Conservation (phyloP, 805 yeast species). For the Limtongozyma cylindracea region DNA sequence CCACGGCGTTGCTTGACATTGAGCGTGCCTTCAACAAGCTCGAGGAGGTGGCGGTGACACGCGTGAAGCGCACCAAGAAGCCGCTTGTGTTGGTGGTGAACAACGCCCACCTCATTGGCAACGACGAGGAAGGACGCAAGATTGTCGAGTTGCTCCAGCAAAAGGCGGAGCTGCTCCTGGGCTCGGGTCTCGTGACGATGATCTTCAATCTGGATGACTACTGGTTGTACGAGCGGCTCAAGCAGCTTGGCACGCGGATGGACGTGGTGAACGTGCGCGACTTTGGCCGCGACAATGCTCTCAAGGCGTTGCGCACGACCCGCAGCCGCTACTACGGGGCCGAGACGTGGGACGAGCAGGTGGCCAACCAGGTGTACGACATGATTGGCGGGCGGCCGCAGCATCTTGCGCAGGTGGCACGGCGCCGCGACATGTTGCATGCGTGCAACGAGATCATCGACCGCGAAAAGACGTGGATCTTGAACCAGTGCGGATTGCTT, state of each 20-base stretch:
- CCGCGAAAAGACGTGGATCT: slow-evolving; percentile 64
- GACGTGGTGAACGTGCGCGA: slow-evolving; percentile 51
- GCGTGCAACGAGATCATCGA: slow-evolving; percentile 55
- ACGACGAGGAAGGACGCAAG: slow-evolving; percentile 49
- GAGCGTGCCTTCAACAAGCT: slow-evolving; percentile 60
- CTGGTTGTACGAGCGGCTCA: slow-evolving; percentile 64
- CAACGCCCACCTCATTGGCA: slow-evolving; percentile 48
- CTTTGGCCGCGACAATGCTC: slow-evolving; percentile 25
- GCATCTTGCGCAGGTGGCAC: slow-evolving; percentile 46
- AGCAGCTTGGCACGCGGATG: slow-evolving; percentile 43
- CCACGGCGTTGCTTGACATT: slow-evolving; percentile 59
- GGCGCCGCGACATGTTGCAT: slow-evolving; percentile 23
- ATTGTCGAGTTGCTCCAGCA: slow-evolving; percentile 58
- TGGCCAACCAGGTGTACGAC: slow-evolving; percentile 31
- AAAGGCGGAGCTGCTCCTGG: slow-evolving; percentile 57
- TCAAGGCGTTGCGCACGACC: slow-evolving; percentile 24
- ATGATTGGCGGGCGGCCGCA: slow-evolving; percentile 72
- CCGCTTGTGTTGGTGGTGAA: slow-evolving; percentile 54
- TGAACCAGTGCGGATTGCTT: slow-evolving; percentile 57
- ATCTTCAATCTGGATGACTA: slow-evolving; percentile 66
- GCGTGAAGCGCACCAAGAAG: slow-evolving; percentile 10
- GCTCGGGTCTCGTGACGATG: slow-evolving; percentile 45
- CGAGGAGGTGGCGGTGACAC: slow-evolving; percentile 41
- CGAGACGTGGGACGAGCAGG: no score
- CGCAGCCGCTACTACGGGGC: slow-evolving; percentile 15